Evolutionary conservation across 345 rosid species (phyloP).

Genomic region (Rhodamnia argentea): DNA sequence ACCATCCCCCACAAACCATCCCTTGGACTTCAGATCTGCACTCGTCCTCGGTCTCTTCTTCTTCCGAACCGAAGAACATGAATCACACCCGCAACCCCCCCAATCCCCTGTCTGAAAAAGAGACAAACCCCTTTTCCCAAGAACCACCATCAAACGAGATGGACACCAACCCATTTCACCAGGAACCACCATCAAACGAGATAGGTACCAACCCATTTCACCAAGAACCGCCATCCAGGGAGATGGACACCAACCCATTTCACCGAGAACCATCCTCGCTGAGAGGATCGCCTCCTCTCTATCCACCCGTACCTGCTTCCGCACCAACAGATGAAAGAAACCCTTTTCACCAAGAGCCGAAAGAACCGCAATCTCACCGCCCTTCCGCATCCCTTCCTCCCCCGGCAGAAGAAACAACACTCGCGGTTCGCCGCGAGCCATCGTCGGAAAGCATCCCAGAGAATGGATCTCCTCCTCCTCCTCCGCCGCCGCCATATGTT

Average conservation of each 20-base stretch:
- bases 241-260: not conserved
- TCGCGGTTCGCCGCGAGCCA: not conserved
- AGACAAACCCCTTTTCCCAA: not conserved
- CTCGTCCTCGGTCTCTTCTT: not conserved
- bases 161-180: not conserved
- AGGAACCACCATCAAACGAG: not conserved
- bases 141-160: not conserved
- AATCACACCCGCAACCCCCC: not conserved
- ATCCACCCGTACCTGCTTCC: not conserved
- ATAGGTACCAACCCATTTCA: constrained; percentile 10
- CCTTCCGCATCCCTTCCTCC: not conserved
- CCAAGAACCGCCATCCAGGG: not conserved
- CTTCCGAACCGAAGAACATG: not conserved
- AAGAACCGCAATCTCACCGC: constrained; percentile 4
- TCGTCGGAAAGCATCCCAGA: not conserved
- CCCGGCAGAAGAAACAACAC: not conserved
- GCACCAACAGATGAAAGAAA: not conserved
- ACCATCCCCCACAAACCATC: not conserved
- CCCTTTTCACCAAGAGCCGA: not conserved
- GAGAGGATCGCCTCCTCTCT: not conserved
- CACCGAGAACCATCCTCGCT: not conserved
- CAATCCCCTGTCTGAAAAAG: not conserved
- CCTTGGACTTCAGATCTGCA: not conserved
- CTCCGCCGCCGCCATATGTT: not conserved
- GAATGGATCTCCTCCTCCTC: not conserved